A percentile compares a stretch with the other conserved stretches of the same genome.
Conservation (phyloP, 176 grass and related monocot species). For the Paspalum notatum region DNA sequence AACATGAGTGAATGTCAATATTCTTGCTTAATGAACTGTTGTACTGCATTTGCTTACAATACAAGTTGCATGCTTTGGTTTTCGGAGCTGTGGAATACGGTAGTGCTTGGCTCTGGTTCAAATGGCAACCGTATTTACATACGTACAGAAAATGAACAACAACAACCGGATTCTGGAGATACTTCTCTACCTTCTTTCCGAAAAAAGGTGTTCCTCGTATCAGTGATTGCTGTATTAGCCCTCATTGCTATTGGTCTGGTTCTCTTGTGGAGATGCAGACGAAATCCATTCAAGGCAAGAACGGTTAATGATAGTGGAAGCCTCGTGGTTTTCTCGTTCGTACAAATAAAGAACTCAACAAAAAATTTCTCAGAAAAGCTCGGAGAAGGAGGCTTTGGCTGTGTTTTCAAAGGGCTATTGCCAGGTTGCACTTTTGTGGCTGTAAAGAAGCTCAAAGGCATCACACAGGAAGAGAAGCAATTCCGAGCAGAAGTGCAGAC, state of each 20-base stretch:
- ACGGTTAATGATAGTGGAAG: not conserved
- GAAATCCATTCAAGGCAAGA: not conserved
- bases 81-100: not conserved
- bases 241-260: not conserved
- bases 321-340: slow-evolving; percentile 22
- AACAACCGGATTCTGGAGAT: too few relatives aligned
- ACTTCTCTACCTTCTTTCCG: too few relatives aligned
- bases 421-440: slow-evolving; percentile 10
- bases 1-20: not conserved
- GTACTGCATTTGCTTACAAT: slow-evolving; percentile 38
- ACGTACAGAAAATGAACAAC: too few relatives aligned
- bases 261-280: not conserved
- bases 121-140: not conserved
- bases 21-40: slow-evolving; percentile 20
- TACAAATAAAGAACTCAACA: slow-evolving; percentile 20
- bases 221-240: too few relatives aligned
- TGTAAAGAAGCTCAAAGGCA: slow-evolving; percentile 39
- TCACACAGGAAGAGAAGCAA: slow-evolving; percentile 41
- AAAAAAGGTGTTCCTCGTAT: too few relatives aligned
- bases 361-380: slow-evolving; percentile 42
- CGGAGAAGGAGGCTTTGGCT: slow-evolving; percentile 50
- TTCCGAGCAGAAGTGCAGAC: slow-evolving; percentile 51
- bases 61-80: slow-evolving; percentile 6
- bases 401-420: slow-evolving; percentile 46
- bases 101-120: not conserved